Percentiles rank a stretch among this genome's conserved stretches.
Evolutionary conservation across 768 basidiomycete species (phyloP).

Genomic region (Chiua virens): DNA sequence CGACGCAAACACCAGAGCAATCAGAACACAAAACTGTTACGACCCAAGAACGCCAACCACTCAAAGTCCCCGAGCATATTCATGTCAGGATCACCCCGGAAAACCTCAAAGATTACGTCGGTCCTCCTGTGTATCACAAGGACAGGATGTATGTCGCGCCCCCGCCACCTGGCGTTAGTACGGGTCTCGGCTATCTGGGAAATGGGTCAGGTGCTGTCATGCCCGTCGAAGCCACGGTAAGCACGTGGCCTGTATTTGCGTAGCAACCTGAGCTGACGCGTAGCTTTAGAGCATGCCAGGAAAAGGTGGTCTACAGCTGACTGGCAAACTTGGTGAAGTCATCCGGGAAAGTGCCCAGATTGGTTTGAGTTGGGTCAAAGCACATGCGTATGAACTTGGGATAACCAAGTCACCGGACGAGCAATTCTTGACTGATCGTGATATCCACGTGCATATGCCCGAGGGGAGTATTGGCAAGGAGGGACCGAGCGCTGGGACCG

Average conservation of each 20-base stretch:
- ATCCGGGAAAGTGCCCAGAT: conserved; percentile 97
- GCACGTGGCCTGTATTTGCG: conserved; percentile 24
- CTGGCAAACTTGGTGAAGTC: conserved; percentile 97
- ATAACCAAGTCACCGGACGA: conserved; percentile 72
- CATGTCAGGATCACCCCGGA: conserved; percentile 81
- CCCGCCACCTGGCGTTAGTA: conserved; percentile 91
- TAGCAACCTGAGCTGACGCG: background rate
- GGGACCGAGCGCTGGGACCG: conserved; percentile 95
- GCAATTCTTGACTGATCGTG: conserved; percentile 80
- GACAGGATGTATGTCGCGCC: conserved; percentile 82
- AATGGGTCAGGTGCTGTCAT: conserved; percentile 97
- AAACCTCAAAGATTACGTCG: conserved; percentile 94
- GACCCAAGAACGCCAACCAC: conserved; percentile 74
- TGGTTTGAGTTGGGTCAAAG: conserved; percentile 89
- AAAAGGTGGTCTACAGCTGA: conserved; percentile 87
- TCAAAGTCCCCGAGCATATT: conserved; percentile 76
- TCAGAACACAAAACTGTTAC: conserved; percentile 58
- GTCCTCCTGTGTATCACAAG: conserved; percentile 93
- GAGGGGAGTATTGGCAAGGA: conserved; percentile 93
- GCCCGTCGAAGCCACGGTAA: conserved; percentile 92
- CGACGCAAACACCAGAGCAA: conserved; percentile 16
- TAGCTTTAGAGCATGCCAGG: conserved; percentile 85
- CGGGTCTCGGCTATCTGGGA: conserved; percentile 92
- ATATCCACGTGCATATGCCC: conserved; percentile 97
- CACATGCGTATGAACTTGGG: conserved; percentile 85